These are phyloP conservation scores for Aureobasidium sp. DNA, from an alignment of 2,329 filamentous ascomycete genomes.

Conservation along the genomic window DNA sequence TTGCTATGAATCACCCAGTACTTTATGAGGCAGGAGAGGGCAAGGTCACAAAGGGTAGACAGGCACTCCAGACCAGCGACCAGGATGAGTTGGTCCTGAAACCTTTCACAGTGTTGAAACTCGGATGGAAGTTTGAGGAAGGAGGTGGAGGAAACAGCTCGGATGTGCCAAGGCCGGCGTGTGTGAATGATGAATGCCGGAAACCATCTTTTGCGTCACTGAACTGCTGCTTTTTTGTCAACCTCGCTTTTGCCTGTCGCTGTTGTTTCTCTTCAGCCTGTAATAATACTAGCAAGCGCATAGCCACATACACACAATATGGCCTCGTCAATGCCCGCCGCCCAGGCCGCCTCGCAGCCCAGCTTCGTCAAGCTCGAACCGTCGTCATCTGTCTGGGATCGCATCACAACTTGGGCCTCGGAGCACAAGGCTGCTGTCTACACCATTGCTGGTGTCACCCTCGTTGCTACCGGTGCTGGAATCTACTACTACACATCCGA, in stretches of 20 bases:
- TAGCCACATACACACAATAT: constrained; percentile 3
- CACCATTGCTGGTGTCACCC: constrained; percentile 87
- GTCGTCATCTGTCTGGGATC: constrained; percentile 67
- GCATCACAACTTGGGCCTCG: constrained; percentile 81
- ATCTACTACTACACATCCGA: constrained; percentile 81
- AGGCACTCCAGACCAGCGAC: not conserved
- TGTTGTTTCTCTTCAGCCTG: not conserved
- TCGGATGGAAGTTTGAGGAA: not conserved
- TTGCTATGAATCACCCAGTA: not conserved
- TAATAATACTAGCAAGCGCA: not conserved
- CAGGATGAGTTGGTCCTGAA: not conserved
- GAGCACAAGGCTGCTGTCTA: constrained; percentile 96
- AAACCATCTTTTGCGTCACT: constrained; percentile 1
- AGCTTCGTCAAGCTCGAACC: constrained; percentile 10
- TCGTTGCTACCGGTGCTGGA: constrained; percentile 84
- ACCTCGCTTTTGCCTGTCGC: not conserved
- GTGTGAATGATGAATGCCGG: not conserved
- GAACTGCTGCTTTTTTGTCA: not conserved
- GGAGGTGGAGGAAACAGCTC: not conserved
- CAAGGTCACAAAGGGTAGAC: not conserved
- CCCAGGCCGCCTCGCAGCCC: not conserved
- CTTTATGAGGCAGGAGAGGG: too few relatives aligned
- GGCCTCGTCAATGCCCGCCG: constrained; percentile 1
- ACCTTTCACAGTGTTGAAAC: not conserved
- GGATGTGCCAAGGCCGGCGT: not conserved